phyloP scores from a whole-genome alignment of 192 early-diverging fungal species.

The Linnemannia hyalina region DNA sequence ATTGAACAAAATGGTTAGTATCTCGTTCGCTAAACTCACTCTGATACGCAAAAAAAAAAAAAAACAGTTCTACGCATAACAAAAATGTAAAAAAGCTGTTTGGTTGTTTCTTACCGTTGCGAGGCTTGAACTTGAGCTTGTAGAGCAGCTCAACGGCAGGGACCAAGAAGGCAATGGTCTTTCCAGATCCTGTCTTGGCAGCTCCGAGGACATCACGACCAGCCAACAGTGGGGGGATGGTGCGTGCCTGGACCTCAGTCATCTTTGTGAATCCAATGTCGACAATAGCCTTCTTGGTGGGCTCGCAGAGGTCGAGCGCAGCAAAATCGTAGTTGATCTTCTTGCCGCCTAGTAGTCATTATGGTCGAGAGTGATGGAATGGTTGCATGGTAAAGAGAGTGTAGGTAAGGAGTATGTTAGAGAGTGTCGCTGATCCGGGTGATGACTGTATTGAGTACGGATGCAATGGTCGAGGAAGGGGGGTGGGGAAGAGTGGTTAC shows the following conservation, averaged over 20 bases:
- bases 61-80: not conserved
- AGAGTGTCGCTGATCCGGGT: not conserved
- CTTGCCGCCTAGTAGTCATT: constrained; percentile 38
- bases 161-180: constrained; percentile 97
- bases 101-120: constrained; percentile 76
- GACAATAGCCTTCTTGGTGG: constrained; percentile 84
- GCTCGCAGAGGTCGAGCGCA: constrained; percentile 83
- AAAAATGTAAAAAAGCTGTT: no score
- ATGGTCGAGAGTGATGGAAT: not conserved
- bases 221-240: constrained; percentile 94
- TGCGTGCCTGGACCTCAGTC: constrained; percentile 98
- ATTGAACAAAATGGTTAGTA: not conserved
- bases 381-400: not conserved
- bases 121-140: constrained; percentile 94
- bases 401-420: not conserved
- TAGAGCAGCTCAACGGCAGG: constrained; percentile 94
- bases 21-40: not conserved
- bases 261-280: constrained; percentile 95
- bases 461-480: not conserved
- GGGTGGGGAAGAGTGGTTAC: not conserved
- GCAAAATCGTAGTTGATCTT: constrained; percentile 75
- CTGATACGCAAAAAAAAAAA: not conserved
- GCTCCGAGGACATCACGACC: constrained; percentile 98
- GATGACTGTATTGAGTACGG: not conserved
- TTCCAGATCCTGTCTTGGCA: constrained; percentile 98